Evolutionary conservation across 345 rosid genomes (phyloP), one percentile per base, ranked within the genome.

Genomic region (Adansonia digitata): DNA sequence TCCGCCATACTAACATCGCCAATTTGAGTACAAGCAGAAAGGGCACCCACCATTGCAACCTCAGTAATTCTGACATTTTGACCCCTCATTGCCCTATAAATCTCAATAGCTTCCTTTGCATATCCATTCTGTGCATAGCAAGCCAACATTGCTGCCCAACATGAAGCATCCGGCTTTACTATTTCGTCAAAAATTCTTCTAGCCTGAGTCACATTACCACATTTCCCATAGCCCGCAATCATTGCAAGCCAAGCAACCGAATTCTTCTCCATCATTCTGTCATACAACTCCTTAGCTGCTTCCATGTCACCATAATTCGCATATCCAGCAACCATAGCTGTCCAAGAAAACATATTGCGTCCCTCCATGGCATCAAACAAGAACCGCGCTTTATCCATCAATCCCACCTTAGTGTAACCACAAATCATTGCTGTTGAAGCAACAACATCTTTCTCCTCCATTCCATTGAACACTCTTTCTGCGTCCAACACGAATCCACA

Each of bases 381-480:
- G 72, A 66, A 52, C 48, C 57, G 61, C 0, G 88, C 90, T 29
- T 78, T 71, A 49, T 72, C 74, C 87, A 86, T 69, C 79, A 79
- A 74, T 20, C 85, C 80, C 74, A 78, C 72, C 80, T 85, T 86
- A 39, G 85, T 79, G 79, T 84, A 92, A 62, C 90, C 94, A 67
- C 83, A 63, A 14, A 92, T 63, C 87, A 92, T 83, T 7, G 90
- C 96, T 2, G 91, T 91, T 82, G 88, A 91, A 45, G 92, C 79
- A 63, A 88, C 85, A 2, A 87, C 84, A 66, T 86, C 94, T 74
- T 84, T 84, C 1, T 81, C 82, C 2, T 78, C 84, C 78, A 92
- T 86, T 61, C 20, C 81, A 9, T 81, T 87, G 69, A 92, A 92
- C 82, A 89, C 26, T 6, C 73, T 78, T 35, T 66, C 71, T 0